Conservation (phyloP, 805 yeast species). For the Wickerhamomyces chaumierensis region DNA sequence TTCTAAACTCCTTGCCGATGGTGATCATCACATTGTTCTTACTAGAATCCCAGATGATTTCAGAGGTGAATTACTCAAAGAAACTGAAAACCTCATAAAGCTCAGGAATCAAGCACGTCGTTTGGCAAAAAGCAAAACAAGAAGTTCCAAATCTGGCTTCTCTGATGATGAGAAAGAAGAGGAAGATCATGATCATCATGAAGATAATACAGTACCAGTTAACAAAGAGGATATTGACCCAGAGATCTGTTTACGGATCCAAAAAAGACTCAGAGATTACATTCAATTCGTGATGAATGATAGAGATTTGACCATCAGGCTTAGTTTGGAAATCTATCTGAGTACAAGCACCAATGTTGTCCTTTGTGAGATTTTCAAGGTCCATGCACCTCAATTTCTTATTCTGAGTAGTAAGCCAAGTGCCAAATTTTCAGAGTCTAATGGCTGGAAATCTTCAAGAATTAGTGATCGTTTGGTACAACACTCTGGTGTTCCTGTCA, state of each 20-base stretch:
- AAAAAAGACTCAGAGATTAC: constrained; percentile 31
- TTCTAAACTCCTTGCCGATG: constrained; percentile 40
- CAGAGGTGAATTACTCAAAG: background rate
- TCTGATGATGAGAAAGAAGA: too few relatives aligned
- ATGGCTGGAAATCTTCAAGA: constrained; percentile 51
- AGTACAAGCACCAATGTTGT: constrained; percentile 42
- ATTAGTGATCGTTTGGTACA: constrained; percentile 55
- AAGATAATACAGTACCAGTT: background rate
- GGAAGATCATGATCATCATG: too few relatives aligned
- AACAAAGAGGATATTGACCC: constrained; percentile 2
- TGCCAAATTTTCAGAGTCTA: constrained; percentile 31
- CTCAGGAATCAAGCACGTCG: too few relatives aligned
- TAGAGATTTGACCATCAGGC: constrained; percentile 25
- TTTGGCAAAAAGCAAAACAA: background rate
- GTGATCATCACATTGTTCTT: constrained; percentile 56
- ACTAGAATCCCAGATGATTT: constrained; percentile 31
- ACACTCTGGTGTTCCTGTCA: constrained; percentile 53
- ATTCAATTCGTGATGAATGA: constrained; percentile 30
- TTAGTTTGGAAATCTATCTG: constrained; percentile 50
- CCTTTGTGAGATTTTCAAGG: constrained; percentile 44
- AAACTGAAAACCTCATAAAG: too few relatives aligned
- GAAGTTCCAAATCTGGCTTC: background rate
- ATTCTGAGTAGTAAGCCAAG: constrained; percentile 43
- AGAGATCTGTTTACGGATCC: constrained; percentile 25
- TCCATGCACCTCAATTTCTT: constrained; percentile 51